phyloP scores from a whole-genome alignment of 2,329 filamentous ascomycete genomes.

The Drechslerella coelobrocha region DNA sequence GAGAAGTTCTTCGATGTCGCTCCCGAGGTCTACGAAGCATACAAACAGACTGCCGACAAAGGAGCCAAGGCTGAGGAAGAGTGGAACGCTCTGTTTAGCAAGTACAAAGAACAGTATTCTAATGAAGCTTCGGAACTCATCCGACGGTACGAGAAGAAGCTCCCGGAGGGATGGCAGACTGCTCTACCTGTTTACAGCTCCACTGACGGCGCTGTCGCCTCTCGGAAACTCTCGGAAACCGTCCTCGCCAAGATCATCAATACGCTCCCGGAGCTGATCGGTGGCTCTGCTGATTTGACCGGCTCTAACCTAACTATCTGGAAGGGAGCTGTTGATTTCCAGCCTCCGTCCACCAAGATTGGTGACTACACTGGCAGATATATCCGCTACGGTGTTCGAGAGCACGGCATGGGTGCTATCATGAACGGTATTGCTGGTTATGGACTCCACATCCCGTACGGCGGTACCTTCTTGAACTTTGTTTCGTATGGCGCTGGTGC shows the following conservation, averaged over 20 bases:
- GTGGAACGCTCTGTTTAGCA: conserved; percentile 92
- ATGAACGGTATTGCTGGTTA: conserved; percentile 96
- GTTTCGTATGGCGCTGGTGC: conserved; percentile 96
- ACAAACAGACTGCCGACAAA: conserved; percentile 81
- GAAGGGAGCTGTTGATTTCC: conserved; percentile 98
- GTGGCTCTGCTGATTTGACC: conserved; percentile 96
- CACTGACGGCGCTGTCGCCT: conserved; percentile 81
- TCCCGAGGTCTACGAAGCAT: conserved; percentile 90
- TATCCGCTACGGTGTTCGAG: conserved; percentile 87
- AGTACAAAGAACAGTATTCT: conserved; percentile 81
- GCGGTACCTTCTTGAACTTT: conserved; percentile 99
- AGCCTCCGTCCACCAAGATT: conserved; percentile 82
- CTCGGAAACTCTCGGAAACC: conserved; percentile 93
- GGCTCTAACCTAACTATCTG: conserved; percentile 98
- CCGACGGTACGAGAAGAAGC: conserved; percentile 79
- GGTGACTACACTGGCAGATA: conserved; percentile 92
- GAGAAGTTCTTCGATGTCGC: conserved; percentile 91
- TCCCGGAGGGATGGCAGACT: conserved; percentile 97
- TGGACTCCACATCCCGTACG: conserved; percentile 83
- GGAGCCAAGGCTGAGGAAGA: conserved; percentile 89
- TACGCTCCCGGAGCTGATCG: conserved; percentile 85
- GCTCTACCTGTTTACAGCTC: conserved; percentile 84
- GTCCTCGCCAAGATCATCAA: conserved; percentile 87
- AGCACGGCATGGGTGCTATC: conserved; percentile 90
- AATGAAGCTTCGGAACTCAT: conserved; percentile 79